These are phyloP conservation scores for Emericellopsis cladophorae DNA, from an alignment of 2,329 filamentous ascomycete genomes.

Conservation along the genomic window DNA sequence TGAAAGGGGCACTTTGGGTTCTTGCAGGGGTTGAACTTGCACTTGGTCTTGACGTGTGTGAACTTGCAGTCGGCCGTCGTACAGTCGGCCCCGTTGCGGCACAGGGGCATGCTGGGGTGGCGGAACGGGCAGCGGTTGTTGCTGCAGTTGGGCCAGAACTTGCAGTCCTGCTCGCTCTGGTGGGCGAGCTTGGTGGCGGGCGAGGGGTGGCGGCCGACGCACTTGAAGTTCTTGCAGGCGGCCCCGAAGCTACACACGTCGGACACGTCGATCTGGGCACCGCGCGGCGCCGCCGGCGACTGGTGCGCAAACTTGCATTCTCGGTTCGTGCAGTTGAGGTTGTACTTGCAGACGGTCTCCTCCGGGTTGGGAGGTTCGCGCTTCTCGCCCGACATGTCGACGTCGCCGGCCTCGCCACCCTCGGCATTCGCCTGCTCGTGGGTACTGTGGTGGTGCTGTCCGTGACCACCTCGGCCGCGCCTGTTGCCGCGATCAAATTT, in stretches of 20 bases:
- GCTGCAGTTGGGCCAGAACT: conserved; percentile 83
- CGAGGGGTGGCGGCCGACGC: conserved; percentile 81
- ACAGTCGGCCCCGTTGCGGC: conserved; percentile 86
- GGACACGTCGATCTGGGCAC: conserved; percentile 62
- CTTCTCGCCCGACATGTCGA: conserved; percentile 45
- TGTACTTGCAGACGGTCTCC: conserved; percentile 75
- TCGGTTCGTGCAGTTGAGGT: conserved; percentile 74
- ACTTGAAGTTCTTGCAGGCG: conserved; percentile 94
- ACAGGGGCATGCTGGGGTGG: conserved; percentile 76
- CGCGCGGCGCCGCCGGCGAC: conserved; percentile 75
- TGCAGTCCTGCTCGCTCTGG: conserved; percentile 76
- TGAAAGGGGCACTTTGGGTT: conserved; percentile 83
- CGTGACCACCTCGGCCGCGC: conserved; percentile 20
- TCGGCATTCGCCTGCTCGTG: conserved; percentile 20
- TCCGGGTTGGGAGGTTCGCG: conserved; percentile 44
- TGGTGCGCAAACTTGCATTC: conserved; percentile 93
- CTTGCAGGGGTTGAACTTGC: conserved; percentile 83
- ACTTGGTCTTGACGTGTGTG: conserved; percentile 72
- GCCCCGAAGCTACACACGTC: conserved; percentile 77
- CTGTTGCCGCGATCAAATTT: conserved; percentile 24
- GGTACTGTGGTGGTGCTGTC: conserved; percentile 27
- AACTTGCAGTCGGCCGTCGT: conserved; percentile 74
- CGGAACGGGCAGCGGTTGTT: conserved; percentile 81
- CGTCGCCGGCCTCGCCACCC: conserved; percentile 41
- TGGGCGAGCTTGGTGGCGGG: conserved; percentile 69